Evolutionary conservation across 148 eudicot species (phyloP), one percentile per base, ranked within the genome.

Genomic region (Rhododendron kiyosumense): DNA sequence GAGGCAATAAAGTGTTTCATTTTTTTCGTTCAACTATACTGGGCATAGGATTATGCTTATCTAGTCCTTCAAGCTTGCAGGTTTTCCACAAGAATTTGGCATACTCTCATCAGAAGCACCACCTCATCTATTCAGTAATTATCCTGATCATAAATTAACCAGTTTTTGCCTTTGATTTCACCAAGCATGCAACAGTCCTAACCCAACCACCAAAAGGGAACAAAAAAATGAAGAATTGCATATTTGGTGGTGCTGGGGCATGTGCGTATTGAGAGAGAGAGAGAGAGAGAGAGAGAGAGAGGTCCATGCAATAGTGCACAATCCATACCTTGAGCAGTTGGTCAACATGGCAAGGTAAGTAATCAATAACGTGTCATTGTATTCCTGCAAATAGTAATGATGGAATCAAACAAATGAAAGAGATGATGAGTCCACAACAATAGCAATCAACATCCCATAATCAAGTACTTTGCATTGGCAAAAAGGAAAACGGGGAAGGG

Each of bases 281-380:
- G 36, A 73, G 52, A 36, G 46, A 45, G 24, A 30, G 30, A 45
- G 76, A 59, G 63, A 75, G 26, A 75, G 61, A 41, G 49, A 34
- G 65, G 12, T 13, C 48, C 48, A 76, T 7, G 54, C 71, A 77
- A 26, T 46, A 5, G 38, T 65, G 28, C 67, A 83, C 15, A 65
- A 46, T 24, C 77, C 84, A 87, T 95, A 96, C 99, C 99, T 96
- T 86, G 98, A 90, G 88, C 98, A 92, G 87, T 92, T 93, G 89
- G 99, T 95, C 87, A 95, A 87, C 96, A 95, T 95, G 86, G 99
- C 97, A 85, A 95, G 92, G 86, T 96, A 95, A 49, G 93, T 89
- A 71, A 96, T 92, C 89, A 96, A 85, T 86, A 95, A 89, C 4
- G 97, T 96, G 87, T 96, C 99, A 84, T 95, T 96, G 91, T 94